phyloP scores from a whole-genome alignment of 1,284 basidiomycete species.

The Puccinia triticina region DNA sequence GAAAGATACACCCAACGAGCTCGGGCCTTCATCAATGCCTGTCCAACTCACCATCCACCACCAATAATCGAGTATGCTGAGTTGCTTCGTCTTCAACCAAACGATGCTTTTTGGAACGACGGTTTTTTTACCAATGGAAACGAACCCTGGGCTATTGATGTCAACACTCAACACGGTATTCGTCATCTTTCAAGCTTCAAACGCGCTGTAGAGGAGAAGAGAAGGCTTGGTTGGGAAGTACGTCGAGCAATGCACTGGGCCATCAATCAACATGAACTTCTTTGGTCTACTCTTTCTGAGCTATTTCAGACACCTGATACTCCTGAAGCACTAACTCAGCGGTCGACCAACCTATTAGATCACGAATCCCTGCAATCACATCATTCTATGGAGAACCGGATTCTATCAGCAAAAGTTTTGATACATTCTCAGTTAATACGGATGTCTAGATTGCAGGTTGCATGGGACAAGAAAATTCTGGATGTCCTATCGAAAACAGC shows the following conservation, averaged over 20 bases:
- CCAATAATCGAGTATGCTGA: neutral
- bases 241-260: conserved; percentile 12
- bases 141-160: too few relatives aligned
- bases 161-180: conserved; percentile 17
- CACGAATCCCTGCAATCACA: neutral
- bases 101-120: too few relatives aligned
- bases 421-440: neutral
- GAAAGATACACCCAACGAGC: neutral
- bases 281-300: neutral
- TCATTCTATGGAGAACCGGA: neutral
- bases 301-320: neutral
- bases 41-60: neutral
- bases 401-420: neutral
- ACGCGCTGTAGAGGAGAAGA: neutral
- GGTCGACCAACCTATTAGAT: neutral
- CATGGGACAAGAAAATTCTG: neutral
- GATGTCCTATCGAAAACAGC: neutral
- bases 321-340: neutral
- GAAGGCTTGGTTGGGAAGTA: conserved; percentile 28
- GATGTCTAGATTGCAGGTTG: neutral
- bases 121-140: too few relatives aligned
- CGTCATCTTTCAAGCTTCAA: neutral
- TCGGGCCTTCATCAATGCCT: neutral
- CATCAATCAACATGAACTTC: neutral
- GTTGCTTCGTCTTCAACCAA: neutral